Conservation (phyloP, 768 basidiomycete genomes). For the Hygrocybe coccinea region DNA sequence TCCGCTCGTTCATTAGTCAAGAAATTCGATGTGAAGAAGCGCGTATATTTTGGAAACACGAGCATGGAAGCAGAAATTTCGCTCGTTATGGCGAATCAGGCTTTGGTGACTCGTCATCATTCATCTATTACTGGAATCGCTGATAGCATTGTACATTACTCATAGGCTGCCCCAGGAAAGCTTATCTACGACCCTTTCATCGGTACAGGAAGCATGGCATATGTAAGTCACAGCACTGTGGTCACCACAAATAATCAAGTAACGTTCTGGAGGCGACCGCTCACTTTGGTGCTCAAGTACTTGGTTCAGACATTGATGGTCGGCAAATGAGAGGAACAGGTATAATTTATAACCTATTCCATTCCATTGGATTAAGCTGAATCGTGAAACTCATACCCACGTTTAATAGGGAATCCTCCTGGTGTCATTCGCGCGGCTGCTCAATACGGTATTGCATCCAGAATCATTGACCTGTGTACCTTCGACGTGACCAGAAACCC, state of each 20-base stretch:
- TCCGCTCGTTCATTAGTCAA: slow-evolving; percentile 62
- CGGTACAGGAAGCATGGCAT: slow-evolving; percentile 89
- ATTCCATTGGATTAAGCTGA: neutral
- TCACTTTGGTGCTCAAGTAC: slow-evolving; percentile 80
- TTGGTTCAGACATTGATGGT: slow-evolving; percentile 96
- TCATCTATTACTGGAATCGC: neutral
- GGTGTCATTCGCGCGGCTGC: slow-evolving; percentile 77
- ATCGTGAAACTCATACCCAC: neutral
- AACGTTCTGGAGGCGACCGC: slow-evolving; percentile 59
- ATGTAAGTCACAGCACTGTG: slow-evolving; percentile 43
- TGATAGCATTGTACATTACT: neutral
- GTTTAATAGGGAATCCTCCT: slow-evolving; percentile 40
- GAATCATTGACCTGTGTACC: slow-evolving; percentile 79
- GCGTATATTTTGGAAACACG: slow-evolving; percentile 89
- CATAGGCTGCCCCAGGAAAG: slow-evolving; percentile 80
- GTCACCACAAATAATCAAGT: neutral
- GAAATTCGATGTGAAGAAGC: slow-evolving; percentile 83
- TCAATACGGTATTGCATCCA: slow-evolving; percentile 73
- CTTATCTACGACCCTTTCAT: slow-evolving; percentile 94
- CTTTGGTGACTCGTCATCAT: slow-evolving; percentile 53
- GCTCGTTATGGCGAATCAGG: slow-evolving; percentile 94
- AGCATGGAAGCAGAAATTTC: slow-evolving; percentile 98
- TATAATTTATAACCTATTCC: slow-evolving; percentile 25
- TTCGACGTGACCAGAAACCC: slow-evolving; percentile 92
- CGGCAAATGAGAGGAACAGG: slow-evolving; percentile 95